Percentiles rank a stretch among this genome's conserved stretches.
These are phyloP conservation scores for Trichophyton simii DNA, from an alignment of 2,329 filamentous ascomycete genomes.

Conservation along the genomic window DNA sequence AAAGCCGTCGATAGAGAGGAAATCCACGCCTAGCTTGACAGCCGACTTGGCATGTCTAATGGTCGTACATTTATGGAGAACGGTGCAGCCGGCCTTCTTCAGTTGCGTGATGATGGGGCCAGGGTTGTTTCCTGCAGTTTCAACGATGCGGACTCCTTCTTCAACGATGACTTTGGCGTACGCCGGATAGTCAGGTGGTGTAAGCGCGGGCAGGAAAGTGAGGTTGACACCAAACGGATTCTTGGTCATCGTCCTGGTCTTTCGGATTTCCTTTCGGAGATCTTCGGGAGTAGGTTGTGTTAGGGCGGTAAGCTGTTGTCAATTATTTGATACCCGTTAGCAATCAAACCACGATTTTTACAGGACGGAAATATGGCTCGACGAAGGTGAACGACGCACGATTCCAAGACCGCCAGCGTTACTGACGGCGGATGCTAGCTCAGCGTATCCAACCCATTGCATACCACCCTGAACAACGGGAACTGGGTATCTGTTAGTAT, in stretches of 20 bases:
- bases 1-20: conserved; percentile 92
- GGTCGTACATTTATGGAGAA: conserved; percentile 96
- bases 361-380: no score
- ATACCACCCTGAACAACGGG: conserved; percentile 41
- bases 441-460: conserved; percentile 46
- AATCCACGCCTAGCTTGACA: conserved; percentile 89
- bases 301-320: conserved; percentile 42
- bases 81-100: conserved; percentile 63
- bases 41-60: conserved; percentile 87
- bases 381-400: conserved; percentile 22
- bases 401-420: conserved; percentile 43
- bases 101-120: conserved; percentile 82
- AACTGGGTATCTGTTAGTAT: conserved; percentile 20
- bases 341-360: neutral
- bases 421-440: conserved; percentile 41
- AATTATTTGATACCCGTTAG: neutral
- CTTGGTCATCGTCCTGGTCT: conserved; percentile 58
- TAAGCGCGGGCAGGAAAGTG: conserved; percentile 78
- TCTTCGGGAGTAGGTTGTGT: conserved; percentile 88
- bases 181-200: conserved; percentile 80
- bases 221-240: conserved; percentile 79
- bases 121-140: conserved; percentile 82
- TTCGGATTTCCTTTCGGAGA: conserved; percentile 83
- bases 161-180: conserved; percentile 90
- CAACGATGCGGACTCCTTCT: conserved; percentile 80